Evolutionary conservation across 2,329 filamentous ascomycete genomes (phyloP).

Genomic region (Metarhizium sp.): DNA sequence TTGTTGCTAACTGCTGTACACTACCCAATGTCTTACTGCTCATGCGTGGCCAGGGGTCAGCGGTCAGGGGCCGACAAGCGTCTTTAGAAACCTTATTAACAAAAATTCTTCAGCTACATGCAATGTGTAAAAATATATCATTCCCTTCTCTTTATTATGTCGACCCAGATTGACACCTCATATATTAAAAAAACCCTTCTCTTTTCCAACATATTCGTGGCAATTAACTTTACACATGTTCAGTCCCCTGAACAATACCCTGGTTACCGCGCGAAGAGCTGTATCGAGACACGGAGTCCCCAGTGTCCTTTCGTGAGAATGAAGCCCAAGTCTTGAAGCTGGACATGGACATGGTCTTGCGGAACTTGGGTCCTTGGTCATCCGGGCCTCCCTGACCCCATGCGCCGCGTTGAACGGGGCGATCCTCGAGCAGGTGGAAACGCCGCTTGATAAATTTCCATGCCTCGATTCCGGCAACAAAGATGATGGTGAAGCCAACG

Average conservation of each 20-base stretch:
- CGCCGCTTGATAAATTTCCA: conserved; percentile 64
- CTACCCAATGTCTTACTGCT: no score
- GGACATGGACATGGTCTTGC: conserved; percentile 40
- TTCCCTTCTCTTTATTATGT: no score
- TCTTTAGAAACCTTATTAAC: no score
- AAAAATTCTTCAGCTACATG: no score
- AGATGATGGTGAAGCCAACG: conserved; percentile 53
- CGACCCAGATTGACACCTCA: background rate
- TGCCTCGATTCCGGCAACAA: conserved; percentile 56
- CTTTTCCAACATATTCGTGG: background rate
- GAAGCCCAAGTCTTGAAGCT: conserved; percentile 40
- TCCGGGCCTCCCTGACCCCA: conserved; percentile 45
- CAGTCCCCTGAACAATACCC: background rate
- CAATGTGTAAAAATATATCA: no score
- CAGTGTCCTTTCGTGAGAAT: conserved; percentile 31
- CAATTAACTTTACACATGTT: conserved; percentile 2
- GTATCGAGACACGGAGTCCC: conserved; percentile 22
- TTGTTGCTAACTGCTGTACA: no score
- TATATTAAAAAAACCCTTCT: background rate
- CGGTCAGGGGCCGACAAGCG: no score
- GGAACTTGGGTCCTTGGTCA: conserved; percentile 33
- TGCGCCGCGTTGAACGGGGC: conserved; percentile 36
- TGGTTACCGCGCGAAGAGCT: conserved; percentile 12
- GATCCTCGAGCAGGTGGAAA: conserved; percentile 42
- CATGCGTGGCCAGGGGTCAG: no score